Percentiles rank a stretch among this genome's conserved stretches.
These are phyloP conservation scores for Roridomyces roridus DNA, from an alignment of 768 basidiomycete species.

Conservation along the genomic window DNA sequence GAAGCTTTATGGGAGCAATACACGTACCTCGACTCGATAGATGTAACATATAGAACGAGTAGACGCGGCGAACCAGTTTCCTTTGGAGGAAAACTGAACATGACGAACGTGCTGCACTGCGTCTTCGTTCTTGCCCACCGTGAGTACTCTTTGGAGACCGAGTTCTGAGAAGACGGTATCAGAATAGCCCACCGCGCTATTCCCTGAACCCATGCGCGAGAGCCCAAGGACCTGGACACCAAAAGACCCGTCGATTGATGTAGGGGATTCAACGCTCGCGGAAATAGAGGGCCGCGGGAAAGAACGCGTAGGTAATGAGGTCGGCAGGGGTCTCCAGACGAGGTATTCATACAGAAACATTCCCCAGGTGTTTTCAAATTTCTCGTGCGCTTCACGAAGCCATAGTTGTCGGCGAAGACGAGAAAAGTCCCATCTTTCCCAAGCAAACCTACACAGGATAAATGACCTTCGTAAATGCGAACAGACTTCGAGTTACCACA, in stretches of 20 bases:
- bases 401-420: slow-evolving; percentile 15
- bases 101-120: slow-evolving; percentile 8
- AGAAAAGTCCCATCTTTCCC: slow-evolving; percentile 17
- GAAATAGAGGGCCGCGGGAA: background rate
- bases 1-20: background rate
- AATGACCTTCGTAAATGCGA: background rate
- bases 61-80: slow-evolving; percentile 16
- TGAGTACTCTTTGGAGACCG: background rate
- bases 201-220: background rate
- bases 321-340: slow-evolving; percentile 8
- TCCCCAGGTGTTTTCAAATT: slow-evolving; percentile 4
- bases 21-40: slow-evolving; percentile 7
- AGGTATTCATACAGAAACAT: slow-evolving; percentile 9
- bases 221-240: background rate
- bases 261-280: background rate
- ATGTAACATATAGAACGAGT: slow-evolving; percentile 13
- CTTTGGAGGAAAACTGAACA: slow-evolving; percentile 12
- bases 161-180: slow-evolving; percentile 12
- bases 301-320: slow-evolving; percentile 10
- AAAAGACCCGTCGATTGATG: background rate
- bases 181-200: background rate
- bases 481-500: background rate
- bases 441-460: slow-evolving; percentile 4
- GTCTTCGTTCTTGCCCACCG: background rate
- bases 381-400: slow-evolving; percentile 2